A percentile compares a stretch with the other conserved stretches of the same genome.
Evolutionary conservation across 495 filamentous ascomycete genomes (phyloP).

Genomic region (Tetracladium setigerum): DNA sequence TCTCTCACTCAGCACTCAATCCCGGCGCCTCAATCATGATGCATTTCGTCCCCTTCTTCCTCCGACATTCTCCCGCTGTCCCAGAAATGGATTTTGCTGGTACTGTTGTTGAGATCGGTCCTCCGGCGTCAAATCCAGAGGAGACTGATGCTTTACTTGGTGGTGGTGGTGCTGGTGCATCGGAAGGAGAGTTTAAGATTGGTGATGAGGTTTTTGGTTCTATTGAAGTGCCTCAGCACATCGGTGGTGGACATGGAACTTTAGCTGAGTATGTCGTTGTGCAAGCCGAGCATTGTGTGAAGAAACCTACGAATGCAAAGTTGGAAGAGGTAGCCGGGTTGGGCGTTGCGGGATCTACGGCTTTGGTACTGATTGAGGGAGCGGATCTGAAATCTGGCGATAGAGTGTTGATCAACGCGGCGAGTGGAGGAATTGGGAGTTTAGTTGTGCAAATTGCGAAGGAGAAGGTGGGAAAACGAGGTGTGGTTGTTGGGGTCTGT

Average conservation of each 20-base stretch:
- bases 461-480: slow-evolving; percentile 24
- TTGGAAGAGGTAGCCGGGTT: slow-evolving; percentile 27
- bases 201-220: slow-evolving; percentile 29
- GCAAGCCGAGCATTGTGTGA: slow-evolving; percentile 18
- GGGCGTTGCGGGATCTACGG: slow-evolving; percentile 27
- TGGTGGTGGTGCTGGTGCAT: too few species aligned
- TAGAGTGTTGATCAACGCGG: slow-evolving; percentile 31
- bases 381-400: slow-evolving; percentile 20
- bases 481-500: slow-evolving; percentile 29
- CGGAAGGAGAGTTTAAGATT: slow-evolving; percentile 9
- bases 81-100: slow-evolving; percentile 39
- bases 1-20: slow-evolving; percentile 33
- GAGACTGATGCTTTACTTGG: too few species aligned
- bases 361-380: slow-evolving; percentile 20
- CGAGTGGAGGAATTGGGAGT: slow-evolving; percentile 32
- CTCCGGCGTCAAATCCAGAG: neutral
- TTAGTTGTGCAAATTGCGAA: slow-evolving; percentile 31
- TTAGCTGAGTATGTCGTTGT: slow-evolving; percentile 29
- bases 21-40: slow-evolving; percentile 31
- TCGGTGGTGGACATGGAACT: slow-evolving; percentile 23
- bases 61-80: slow-evolving; percentile 25
- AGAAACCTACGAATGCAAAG: slow-evolving; percentile 14
- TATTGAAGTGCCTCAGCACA: slow-evolving; percentile 19
- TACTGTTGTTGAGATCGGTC: slow-evolving; percentile 22
- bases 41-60: slow-evolving; percentile 26